A percentile compares a stretch with the other conserved stretches of the same genome.
These are phyloP conservation scores for Paecilomyces dactylethromorphus DNA, from an alignment of 2,329 filamentous ascomycete species.

Conservation along the genomic window DNA sequence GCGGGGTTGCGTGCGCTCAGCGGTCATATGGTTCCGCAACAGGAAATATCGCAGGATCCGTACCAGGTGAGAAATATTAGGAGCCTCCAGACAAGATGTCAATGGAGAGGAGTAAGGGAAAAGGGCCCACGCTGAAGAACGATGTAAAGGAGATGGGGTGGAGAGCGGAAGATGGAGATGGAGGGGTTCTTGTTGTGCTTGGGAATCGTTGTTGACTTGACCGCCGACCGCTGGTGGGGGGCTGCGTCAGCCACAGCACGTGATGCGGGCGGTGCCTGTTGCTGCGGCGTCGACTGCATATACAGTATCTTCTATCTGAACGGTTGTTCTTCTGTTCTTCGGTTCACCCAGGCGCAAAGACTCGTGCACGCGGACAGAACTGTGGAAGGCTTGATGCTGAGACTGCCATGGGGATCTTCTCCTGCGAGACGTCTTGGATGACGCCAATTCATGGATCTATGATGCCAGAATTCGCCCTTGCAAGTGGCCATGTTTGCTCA, in stretches of 20 bases:
- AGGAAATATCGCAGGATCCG: not conserved
- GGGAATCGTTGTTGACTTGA: not conserved
- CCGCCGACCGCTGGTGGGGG: not conserved
- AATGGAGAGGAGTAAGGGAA: not conserved
- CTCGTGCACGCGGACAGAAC: not conserved
- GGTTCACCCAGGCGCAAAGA: not conserved
- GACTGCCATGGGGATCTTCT: too few species aligned
- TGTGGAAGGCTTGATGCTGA: too few species aligned
- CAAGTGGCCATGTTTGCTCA: not conserved
- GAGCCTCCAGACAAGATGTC: not conserved
- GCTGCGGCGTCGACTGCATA: not conserved
- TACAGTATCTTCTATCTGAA: too few species aligned
- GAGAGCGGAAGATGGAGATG: not conserved
- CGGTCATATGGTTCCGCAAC: not conserved
- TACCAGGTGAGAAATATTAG: not conserved
- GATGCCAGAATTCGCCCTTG: not conserved
- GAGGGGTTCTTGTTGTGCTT: not conserved
- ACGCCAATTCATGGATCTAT: not conserved
- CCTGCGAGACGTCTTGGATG: not conserved
- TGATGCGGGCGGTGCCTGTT: not conserved
- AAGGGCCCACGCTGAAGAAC: not conserved
- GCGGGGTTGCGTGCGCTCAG: not conserved
- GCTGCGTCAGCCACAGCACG: not conserved
- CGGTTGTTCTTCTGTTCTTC: too few species aligned
- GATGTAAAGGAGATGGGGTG: not conserved